These are phyloP conservation scores for Pythium monospermum DNA, from an alignment of 352 stramenopile genomes.

Conservation along the genomic window DNA sequence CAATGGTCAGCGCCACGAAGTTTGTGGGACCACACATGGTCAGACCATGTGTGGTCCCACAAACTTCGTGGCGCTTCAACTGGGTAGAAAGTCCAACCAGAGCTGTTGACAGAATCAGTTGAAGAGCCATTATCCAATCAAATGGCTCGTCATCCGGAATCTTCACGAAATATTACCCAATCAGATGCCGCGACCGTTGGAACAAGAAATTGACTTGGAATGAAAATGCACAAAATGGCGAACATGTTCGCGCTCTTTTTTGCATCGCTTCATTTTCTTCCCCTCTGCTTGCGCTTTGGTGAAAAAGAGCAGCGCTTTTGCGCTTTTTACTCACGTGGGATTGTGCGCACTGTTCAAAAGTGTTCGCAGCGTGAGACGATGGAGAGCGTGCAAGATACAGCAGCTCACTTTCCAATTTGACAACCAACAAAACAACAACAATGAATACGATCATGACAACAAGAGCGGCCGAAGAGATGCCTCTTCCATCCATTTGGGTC, in stretches of 20 bases:
- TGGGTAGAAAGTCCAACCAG: no score
- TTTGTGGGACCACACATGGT: no score
- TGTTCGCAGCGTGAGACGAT: background rate
- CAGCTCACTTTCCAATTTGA: constrained; percentile 27
- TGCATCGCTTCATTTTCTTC: constrained; percentile 10
- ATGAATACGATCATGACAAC: constrained; percentile 5
- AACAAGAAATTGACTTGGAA: background rate
- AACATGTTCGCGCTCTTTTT: background rate
- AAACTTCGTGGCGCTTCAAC: no score
- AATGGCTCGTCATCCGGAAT: constrained; percentile 16
- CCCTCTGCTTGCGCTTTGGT: no score
- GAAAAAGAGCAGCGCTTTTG: constrained; percentile 20
- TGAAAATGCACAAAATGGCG: constrained; percentile 20
- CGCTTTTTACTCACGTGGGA: background rate
- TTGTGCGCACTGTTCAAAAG: constrained; percentile 1
- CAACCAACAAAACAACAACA: constrained; percentile 19
- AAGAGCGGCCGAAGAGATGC: constrained; percentile 10
- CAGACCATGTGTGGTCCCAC: no score
- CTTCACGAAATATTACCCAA: constrained; percentile 18
- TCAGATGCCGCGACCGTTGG: constrained; percentile 5
- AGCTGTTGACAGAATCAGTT: no score
- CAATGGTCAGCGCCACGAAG: no score
- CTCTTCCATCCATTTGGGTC: constrained; percentile 20
- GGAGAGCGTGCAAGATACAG: background rate
- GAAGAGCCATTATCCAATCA: constrained; percentile 21